A percentile compares a stretch with the other conserved stretches of the same genome.
These are phyloP conservation scores for Tanozyma kutaoensis DNA, from an alignment of 805 yeast species.

Conservation along the genomic window DNA sequence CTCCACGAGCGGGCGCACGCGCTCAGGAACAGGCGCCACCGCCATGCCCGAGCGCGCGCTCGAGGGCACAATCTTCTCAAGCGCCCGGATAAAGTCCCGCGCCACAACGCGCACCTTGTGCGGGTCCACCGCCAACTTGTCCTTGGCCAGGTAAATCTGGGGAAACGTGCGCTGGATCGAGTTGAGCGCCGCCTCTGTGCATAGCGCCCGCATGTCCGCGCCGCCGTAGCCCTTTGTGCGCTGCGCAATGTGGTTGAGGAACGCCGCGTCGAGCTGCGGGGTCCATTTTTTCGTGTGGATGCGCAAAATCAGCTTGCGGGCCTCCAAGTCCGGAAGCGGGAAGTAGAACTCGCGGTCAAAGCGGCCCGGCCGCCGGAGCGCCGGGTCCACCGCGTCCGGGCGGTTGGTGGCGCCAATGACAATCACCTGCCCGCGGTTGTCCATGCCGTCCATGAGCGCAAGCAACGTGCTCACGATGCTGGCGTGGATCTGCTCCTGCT, in stretches of 20 bases:
- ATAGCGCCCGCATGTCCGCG: slow-evolving; percentile 86
- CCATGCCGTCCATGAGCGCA: slow-evolving; percentile 99
- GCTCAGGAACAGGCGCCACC: slow-evolving; percentile 70
- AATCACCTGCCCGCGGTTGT: slow-evolving; percentile 93
- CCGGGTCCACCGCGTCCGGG: slow-evolving; percentile 98
- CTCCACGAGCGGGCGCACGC: slow-evolving; percentile 51
- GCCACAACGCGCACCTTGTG: slow-evolving; percentile 58
- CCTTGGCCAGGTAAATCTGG: slow-evolving; percentile 69
- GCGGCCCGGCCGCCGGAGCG: slow-evolving; percentile 91
- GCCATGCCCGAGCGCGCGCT: slow-evolving; percentile 72
- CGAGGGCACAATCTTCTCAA: slow-evolving; percentile 83
- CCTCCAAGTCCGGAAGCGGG: slow-evolving; percentile 75
- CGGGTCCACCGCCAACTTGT: slow-evolving; percentile 66
- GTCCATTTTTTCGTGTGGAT: slow-evolving; percentile 89
- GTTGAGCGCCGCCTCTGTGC: slow-evolving; percentile 90
- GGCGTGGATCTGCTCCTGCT: slow-evolving; percentile 97
- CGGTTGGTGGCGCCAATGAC: slow-evolving; percentile 97
- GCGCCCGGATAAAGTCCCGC: slow-evolving; percentile 73
- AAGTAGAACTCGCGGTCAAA: slow-evolving; percentile 95
- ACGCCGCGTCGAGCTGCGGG: slow-evolving; percentile 48
- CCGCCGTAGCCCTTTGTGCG: slow-evolving; percentile 96
- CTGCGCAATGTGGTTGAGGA: slow-evolving; percentile 55
- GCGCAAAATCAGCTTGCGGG: slow-evolving; percentile 64
- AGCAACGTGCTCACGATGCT: slow-evolving; percentile 89
- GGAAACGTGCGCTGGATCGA: slow-evolving; percentile 90